phyloP scores from a whole-genome alignment of 2,329 filamentous ascomycete genomes.

The Taxawa tesnikishii region DNA sequence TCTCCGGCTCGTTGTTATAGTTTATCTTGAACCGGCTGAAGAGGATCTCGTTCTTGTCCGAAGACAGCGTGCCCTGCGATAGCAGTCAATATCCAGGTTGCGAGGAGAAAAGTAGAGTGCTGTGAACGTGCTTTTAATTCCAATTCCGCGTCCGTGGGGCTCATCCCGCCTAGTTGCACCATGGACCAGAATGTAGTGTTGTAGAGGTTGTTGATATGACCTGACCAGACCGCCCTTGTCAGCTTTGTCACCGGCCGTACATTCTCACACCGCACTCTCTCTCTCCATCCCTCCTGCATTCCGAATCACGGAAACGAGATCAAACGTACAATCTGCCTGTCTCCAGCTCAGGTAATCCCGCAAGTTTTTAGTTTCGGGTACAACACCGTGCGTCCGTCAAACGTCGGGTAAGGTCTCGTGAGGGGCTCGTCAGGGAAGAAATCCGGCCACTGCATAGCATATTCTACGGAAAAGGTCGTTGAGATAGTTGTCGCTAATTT shows the following conservation, averaged over 20 bases:
- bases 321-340: conserved; percentile 74
- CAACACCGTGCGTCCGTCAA: conserved; percentile 82
- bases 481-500: conserved; percentile 87
- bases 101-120: not conserved
- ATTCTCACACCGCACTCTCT: not conserved
- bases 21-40: conserved; percentile 85
- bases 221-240: conserved; percentile 39
- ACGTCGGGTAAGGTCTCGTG: conserved; percentile 67
- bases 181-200: conserved; percentile 95
- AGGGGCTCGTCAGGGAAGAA: conserved; percentile 64
- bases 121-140: conserved; percentile 49
- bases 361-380: conserved; percentile 75
- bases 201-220: conserved; percentile 94
- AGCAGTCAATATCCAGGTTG: too few species aligned
- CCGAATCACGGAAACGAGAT: not conserved
- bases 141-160: conserved; percentile 66
- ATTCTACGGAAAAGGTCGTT: conserved; percentile 87
- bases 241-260: not conserved
- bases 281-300: not conserved
- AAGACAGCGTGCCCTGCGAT: conserved; percentile 68
- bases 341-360: conserved; percentile 95
- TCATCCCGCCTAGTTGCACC: conserved; percentile 65
- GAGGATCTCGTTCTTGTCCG: conserved; percentile 92
- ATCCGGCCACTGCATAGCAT: conserved; percentile 66
- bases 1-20: conserved; percentile 91